phyloP scores from a whole-genome alignment of 768 basidiomycete species.

The Russula ochroleuca region DNA sequence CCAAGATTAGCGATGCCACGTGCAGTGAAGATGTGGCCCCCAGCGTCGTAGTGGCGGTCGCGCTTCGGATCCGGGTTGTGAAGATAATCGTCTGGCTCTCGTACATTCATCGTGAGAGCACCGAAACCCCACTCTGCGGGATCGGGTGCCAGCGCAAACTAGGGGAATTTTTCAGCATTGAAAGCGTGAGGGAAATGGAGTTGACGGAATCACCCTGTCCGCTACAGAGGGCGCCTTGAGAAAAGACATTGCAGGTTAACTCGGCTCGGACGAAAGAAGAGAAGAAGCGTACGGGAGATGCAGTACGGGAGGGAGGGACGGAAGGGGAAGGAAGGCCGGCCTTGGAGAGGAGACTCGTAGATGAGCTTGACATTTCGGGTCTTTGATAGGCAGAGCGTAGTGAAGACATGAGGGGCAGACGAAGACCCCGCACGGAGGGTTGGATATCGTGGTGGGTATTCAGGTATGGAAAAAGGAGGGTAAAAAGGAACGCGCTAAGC shows the following conservation, averaged over 20 bases:
- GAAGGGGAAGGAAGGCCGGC: background rate
- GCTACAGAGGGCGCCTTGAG: conserved; percentile 19
- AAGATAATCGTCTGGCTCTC: conserved; percentile 60
- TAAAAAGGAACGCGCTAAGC: background rate
- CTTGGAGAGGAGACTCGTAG: conserved; percentile 20
- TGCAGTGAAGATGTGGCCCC: conserved; percentile 55
- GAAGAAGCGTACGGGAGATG: conserved; percentile 6
- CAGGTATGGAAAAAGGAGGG: background rate
- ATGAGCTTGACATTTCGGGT: conserved; percentile 20
- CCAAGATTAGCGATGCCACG: conserved; percentile 66
- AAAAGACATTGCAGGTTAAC: background rate
- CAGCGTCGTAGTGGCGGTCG: conserved; percentile 49
- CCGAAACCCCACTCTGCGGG: conserved; percentile 50
- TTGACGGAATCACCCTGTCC: conserved; percentile 12
- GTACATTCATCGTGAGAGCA: conserved; percentile 40
- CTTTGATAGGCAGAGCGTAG: conserved; percentile 10
- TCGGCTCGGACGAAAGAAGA: background rate
- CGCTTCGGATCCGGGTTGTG: conserved; percentile 59
- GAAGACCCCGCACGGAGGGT: background rate
- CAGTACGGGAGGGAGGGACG: background rate
- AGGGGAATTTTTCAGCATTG: background rate
- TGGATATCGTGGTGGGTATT: background rate
- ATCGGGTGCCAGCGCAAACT: conserved; percentile 41
- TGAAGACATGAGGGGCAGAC: conserved; percentile 9
- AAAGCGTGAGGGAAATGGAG: background rate